Evolutionary conservation across 306 rosid species (phyloP), one percentile per base, ranked within the genome.

Genomic region (Rosa chinensis): DNA sequence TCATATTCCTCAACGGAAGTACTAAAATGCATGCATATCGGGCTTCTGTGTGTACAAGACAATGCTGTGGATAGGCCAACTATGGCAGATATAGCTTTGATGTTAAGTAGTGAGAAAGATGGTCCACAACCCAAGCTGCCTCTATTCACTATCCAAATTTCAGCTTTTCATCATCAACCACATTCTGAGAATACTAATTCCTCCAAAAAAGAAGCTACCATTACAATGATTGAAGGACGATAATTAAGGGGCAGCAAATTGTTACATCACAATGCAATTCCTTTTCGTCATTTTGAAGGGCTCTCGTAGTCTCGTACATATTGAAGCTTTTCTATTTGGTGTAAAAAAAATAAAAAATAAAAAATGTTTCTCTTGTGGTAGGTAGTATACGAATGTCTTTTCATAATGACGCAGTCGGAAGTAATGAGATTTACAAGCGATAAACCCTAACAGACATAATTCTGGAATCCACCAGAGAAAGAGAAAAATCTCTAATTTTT

Each of bases 21-120:
- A 3, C 4, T 25, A 21, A 79, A 79, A 80, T 77, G 79, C 70
- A 4, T 84, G 43, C 79, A 80, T 16, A 44, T 84, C 1, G 87
- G 84, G 20, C 84, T 84, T 39, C 53, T 80, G 1, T 84, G 82
- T 10, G 79, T 80, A 17, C 87, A 84, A 28, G 82, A 80, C 45
- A 28, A 58, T 10, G 66, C 82, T 2, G 47, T 9, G 2, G 87
- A 80, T 23, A 80, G 84, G 7, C 82, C 87, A 17, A 72, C 73
- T 53, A 84, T 73, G 80, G 39, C 73, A 0, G 87, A 77, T 7
- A 50, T 84, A 12, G 80, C 70, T 25, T 49, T 45, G 35, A 77
- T 84, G 82, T 61, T 50, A 14, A 66, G 74, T 16, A 77, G 67
- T 1, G 85, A 84, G 11, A 64, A 53, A 25, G 69, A 67, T 73